phyloP scores from a whole-genome alignment of 768 basidiomycete genomes.

The Suillus decipiens region DNA sequence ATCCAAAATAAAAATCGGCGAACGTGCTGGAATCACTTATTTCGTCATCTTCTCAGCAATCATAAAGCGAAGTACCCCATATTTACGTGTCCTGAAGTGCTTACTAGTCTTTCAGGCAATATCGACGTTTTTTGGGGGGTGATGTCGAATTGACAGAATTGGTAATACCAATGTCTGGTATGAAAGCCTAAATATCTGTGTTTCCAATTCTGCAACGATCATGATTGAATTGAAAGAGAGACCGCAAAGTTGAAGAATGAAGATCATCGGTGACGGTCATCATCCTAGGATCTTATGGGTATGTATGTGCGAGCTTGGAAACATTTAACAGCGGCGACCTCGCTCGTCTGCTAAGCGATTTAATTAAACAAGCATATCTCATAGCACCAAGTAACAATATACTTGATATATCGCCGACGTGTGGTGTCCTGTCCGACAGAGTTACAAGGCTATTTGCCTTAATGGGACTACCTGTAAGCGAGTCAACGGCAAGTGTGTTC shows the following conservation, averaged over 20 bases:
- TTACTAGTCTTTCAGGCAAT: slow-evolving; percentile 51
- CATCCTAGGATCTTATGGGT: neutral
- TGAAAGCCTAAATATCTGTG: slow-evolving; percentile 5
- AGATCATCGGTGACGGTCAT: neutral
- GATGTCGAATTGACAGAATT: neutral
- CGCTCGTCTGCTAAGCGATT: neutral
- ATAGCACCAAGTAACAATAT: neutral
- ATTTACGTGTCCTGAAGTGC: slow-evolving; percentile 55
- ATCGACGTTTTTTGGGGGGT: neutral
- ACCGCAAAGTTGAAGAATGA: neutral
- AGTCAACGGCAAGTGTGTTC: too few species aligned
- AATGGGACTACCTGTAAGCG: too few species aligned
- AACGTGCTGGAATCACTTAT: slow-evolving; percentile 50
- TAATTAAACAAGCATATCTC: neutral
- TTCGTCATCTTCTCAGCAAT: slow-evolving; percentile 49
- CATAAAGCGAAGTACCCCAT: slow-evolving; percentile 45
- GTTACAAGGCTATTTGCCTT: too few species aligned
- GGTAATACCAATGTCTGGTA: neutral
- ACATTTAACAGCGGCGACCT: neutral
- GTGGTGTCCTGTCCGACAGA: too few species aligned
- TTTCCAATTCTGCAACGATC: neutral
- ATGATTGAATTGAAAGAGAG: neutral
- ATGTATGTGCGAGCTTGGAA: neutral
- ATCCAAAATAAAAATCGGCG: slow-evolving; percentile 47
- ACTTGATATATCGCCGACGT: too few species aligned